These are phyloP conservation scores for Cinnamomum chago DNA, from an alignment of 164 flowering plant species.

Conservation along the genomic window DNA sequence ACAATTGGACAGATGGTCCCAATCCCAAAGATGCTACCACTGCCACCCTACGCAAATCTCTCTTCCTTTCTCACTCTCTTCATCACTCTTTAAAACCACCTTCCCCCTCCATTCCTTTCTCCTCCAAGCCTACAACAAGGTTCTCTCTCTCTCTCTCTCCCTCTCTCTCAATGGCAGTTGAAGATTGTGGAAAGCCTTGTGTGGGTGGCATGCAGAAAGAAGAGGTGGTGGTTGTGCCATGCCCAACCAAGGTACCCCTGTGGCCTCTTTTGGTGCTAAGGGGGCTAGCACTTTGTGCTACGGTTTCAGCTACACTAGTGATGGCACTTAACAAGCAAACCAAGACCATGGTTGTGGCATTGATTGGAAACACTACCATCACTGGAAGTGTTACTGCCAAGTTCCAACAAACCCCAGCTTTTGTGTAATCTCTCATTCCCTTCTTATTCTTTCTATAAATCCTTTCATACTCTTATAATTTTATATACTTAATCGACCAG, in stretches of 20 bases:
- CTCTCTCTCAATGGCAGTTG: constrained; percentile 2
- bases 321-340: constrained; percentile 75
- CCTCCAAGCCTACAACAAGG: neutral
- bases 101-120: neutral
- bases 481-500: neutral
- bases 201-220: neutral
- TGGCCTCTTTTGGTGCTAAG: constrained; percentile 37
- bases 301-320: constrained; percentile 61
- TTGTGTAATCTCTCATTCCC: constrained; percentile 44
- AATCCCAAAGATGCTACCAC: neutral
- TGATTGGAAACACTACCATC: constrained; percentile 52
- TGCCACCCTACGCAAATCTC: neutral
- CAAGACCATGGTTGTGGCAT: constrained; percentile 53
- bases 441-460: neutral
- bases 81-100: neutral
- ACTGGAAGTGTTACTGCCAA: constrained; percentile 51
- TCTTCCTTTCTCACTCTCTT: neutral
- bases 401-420: constrained; percentile 74
- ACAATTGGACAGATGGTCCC: constrained; percentile 1
- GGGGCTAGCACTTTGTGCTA: constrained; percentile 48
- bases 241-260: neutral
- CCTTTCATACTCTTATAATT: neutral
- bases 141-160: neutral
- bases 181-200: constrained; percentile 3
- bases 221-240: neutral